A percentile compares a stretch with the other conserved stretches of the same genome.
These are phyloP conservation scores for Postia placenta DNA, from an alignment of 768 basidiomycete genomes.

Conservation along the genomic window DNA sequence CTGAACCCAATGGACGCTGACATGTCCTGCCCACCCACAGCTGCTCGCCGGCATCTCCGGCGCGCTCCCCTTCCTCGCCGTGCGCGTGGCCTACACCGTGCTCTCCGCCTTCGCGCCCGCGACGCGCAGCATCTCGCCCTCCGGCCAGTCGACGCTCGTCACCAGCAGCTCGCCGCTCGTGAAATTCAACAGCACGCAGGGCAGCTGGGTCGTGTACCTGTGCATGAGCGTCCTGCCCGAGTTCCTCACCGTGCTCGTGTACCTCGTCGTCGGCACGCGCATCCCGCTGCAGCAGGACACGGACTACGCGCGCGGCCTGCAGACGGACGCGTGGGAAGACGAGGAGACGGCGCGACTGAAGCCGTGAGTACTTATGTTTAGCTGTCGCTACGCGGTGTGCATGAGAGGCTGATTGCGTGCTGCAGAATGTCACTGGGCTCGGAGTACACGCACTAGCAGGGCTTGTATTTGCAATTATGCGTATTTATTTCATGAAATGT, in stretches of 20 bases:
- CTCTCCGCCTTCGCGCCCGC: constrained; percentile 54
- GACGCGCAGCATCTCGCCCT: background rate
- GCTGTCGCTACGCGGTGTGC: no score
- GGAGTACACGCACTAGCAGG: no score
- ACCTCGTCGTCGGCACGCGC: constrained; percentile 23
- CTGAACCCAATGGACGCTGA: no score
- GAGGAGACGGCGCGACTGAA: constrained; percentile 1
- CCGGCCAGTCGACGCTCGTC: constrained; percentile 19
- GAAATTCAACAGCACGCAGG: constrained; percentile 50
- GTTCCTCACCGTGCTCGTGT: constrained; percentile 43
- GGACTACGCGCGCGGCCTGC: background rate
- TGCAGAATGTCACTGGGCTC: no score
- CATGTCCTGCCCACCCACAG: constrained; percentile 26
- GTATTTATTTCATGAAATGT: no score
- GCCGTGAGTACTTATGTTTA: no score
- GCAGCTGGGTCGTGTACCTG: constrained; percentile 54
- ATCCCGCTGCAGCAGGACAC: constrained; percentile 27
- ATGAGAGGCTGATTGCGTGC: no score
- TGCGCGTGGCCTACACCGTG: constrained; percentile 51
- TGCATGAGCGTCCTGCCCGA: constrained; percentile 59
- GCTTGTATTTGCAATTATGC: no score
- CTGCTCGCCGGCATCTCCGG: constrained; percentile 47
- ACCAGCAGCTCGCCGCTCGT: constrained; percentile 31
- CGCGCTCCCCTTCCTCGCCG: constrained; percentile 58
- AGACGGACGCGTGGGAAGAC: background rate